A percentile compares a stretch with the other conserved stretches of the same genome.
Evolutionary conservation across 2,329 filamentous ascomycete genomes (phyloP).

Genomic region (Clathrospora elynae): DNA sequence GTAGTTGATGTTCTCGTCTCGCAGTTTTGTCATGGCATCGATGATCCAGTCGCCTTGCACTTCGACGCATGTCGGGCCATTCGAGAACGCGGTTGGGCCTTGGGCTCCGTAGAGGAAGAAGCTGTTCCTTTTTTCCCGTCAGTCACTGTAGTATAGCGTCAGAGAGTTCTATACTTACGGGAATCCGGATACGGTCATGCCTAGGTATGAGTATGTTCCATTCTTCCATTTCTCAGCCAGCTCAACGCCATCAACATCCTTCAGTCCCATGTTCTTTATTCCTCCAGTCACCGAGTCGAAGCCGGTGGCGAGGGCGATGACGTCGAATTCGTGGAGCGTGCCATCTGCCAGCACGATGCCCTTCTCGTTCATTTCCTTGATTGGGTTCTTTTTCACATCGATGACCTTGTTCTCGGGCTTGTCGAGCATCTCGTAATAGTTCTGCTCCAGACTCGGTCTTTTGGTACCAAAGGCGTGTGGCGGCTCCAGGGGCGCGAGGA

Average conservation of each 20-base stretch:
- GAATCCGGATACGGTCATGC: constrained; percentile 50
- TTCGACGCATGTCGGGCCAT: constrained; percentile 54
- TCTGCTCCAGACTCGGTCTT: constrained; percentile 54
- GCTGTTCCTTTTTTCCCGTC: constrained; percentile 40
- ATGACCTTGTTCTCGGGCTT: constrained; percentile 51
- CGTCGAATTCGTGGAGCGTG: constrained; percentile 50
- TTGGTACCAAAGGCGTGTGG: constrained; percentile 56
- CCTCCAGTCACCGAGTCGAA: constrained; percentile 54
- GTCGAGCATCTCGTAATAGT: constrained; percentile 55
- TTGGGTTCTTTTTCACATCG: constrained; percentile 51
- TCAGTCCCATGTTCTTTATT: constrained; percentile 50
- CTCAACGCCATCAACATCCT: constrained; percentile 46
- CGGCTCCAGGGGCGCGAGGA: constrained; percentile 53
- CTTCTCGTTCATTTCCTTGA: constrained; percentile 47
- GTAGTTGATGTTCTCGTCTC: constrained; percentile 46
- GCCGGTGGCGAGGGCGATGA: constrained; percentile 54
- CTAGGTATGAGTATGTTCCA: constrained; percentile 51
- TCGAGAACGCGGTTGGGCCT: constrained; percentile 54
- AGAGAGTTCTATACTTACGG: constrained; percentile 16
- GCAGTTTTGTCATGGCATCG: constrained; percentile 48
- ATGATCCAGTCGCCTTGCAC: constrained; percentile 54
- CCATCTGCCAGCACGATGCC: constrained; percentile 51
- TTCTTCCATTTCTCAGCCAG: constrained; percentile 50
- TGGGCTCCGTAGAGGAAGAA: constrained; percentile 56
- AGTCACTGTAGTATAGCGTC: background rate